These are phyloP conservation scores for Strobilomyces dryophilus DNA, from an alignment of 768 basidiomycete species.

Conservation along the genomic window DNA sequence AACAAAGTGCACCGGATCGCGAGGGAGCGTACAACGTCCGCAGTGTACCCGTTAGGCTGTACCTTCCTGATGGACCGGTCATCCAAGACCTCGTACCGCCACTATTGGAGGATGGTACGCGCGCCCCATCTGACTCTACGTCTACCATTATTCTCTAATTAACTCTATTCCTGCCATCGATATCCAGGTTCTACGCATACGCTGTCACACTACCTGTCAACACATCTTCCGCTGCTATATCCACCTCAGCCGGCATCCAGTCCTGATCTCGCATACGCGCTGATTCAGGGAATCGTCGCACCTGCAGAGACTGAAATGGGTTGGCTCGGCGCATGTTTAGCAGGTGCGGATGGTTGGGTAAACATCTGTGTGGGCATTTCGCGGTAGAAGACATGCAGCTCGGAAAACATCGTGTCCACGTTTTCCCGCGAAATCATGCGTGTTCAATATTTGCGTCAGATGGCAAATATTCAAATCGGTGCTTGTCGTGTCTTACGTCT, in stretches of 20 bases:
- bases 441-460: background rate
- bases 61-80: conserved; percentile 86
- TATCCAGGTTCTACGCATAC: conserved; percentile 68
- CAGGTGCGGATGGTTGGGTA: conserved; percentile 94
- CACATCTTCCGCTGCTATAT: conserved; percentile 79
- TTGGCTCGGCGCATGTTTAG: conserved; percentile 90
- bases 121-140: background rate
- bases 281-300: conserved; percentile 80
- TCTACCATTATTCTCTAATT: background rate
- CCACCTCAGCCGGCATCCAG: conserved; percentile 42
- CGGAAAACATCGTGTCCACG: background rate
- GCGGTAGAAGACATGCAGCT: conserved; percentile 17
- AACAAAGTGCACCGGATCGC: conserved; percentile 49
- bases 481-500: background rate
- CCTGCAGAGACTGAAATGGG: conserved; percentile 89
- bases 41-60: conserved; percentile 85
- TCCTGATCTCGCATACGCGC: conserved; percentile 62
- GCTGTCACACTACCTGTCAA: conserved; percentile 61
- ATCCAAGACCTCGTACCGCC: conserved; percentile 89
- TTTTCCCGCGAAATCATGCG: background rate
- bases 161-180: background rate
- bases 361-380: conserved; percentile 76
- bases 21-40: conserved; percentile 87
- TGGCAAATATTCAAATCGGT: background rate
- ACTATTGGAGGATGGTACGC: conserved; percentile 68